A percentile compares a stretch with the other conserved stretches of the same genome.
phyloP scores from a whole-genome alignment of 495 filamentous ascomycete genomes.

The Xanthoparmelia taractica region DNA sequence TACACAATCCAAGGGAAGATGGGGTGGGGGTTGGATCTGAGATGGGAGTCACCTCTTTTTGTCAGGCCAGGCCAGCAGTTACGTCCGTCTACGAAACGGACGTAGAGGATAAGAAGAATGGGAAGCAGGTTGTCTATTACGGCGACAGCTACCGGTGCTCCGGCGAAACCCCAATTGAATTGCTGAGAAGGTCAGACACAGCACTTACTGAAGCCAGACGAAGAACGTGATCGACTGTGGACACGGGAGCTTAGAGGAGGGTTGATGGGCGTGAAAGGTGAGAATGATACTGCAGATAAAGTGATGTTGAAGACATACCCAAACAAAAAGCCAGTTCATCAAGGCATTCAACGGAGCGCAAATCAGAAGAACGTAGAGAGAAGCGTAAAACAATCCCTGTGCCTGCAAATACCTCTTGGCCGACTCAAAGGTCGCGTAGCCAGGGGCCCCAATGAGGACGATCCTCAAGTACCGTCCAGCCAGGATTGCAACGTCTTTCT shows the following conservation, averaged over 20 bases:
- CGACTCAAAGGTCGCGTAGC: conserved; percentile 63
- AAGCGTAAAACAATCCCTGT: conserved; percentile 63
- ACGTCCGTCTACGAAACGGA: conserved; percentile 46
- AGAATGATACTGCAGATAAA: neutral
- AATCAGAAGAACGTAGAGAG: conserved; percentile 57
- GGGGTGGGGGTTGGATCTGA: neutral
- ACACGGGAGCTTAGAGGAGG: neutral
- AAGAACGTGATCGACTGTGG: neutral
- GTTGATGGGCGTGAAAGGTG: neutral
- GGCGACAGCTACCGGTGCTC: conserved; percentile 76
- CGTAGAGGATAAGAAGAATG: conserved; percentile 63
- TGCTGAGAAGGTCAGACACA: conserved; percentile 32
- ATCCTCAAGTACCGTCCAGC: conserved; percentile 63
- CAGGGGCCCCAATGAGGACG: conserved; percentile 58
- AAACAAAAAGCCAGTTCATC: conserved; percentile 69
- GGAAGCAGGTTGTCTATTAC: conserved; percentile 80
- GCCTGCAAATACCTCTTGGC: conserved; percentile 69
- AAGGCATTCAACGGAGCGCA: conserved; percentile 66
- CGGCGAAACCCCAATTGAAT: conserved; percentile 70
- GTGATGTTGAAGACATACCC: conserved; percentile 40
- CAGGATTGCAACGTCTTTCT: conserved; percentile 52
- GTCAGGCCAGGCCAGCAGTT: conserved; percentile 81
- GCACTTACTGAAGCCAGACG: neutral
- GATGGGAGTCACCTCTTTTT: conserved; percentile 13
- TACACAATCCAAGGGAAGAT: too few relatives aligned